A percentile compares a stretch with the other conserved stretches of the same genome.
These are phyloP conservation scores for Microbotryum saponariae DNA, from an alignment of 1,284 basidiomycete genomes.

Conservation along the genomic window DNA sequence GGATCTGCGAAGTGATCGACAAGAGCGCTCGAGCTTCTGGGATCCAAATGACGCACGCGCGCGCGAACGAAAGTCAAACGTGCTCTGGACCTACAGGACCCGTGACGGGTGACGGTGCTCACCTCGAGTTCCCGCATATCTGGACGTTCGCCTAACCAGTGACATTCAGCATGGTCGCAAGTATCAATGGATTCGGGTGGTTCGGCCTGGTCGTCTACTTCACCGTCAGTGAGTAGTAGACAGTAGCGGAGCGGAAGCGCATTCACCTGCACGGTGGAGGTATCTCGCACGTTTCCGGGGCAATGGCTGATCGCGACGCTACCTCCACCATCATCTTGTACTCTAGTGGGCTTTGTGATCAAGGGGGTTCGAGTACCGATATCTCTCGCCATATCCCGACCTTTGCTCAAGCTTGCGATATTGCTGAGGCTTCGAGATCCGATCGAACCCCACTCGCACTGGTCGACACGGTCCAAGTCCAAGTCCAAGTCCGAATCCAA, in stretches of 20 bases:
- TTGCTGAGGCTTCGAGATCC: constrained; percentile 36
- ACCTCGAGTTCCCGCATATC: too few relatives aligned
- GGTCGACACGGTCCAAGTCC: constrained; percentile 23
- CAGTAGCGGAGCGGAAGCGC: too few relatives aligned
- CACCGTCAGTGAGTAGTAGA: constrained; percentile 53
- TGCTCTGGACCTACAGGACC: too few relatives aligned
- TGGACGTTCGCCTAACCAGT: neutral
- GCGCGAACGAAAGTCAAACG: too few relatives aligned
- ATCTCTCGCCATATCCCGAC: constrained; percentile 36
- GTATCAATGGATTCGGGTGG: constrained; percentile 26
- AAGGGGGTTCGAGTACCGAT: constrained; percentile 54
- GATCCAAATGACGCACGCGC: too few relatives aligned
- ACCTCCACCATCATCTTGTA: neutral
- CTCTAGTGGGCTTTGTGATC: constrained; percentile 57
- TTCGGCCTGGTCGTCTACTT: constrained; percentile 58
- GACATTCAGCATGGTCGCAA: constrained; percentile 6
- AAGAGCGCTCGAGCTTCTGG: too few relatives aligned
- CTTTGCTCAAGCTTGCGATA: constrained; percentile 24
- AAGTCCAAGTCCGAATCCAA: neutral
- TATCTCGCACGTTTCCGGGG: neutral
- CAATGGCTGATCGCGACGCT: neutral
- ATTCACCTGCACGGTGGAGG: too few relatives aligned
- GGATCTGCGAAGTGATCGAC: too few relatives aligned
- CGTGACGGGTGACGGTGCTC: too few relatives aligned
- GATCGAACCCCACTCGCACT: neutral